Evolutionary conservation across 2,329 filamentous ascomycete species (phyloP).

Genomic region (Colletotrichum sp.): DNA sequence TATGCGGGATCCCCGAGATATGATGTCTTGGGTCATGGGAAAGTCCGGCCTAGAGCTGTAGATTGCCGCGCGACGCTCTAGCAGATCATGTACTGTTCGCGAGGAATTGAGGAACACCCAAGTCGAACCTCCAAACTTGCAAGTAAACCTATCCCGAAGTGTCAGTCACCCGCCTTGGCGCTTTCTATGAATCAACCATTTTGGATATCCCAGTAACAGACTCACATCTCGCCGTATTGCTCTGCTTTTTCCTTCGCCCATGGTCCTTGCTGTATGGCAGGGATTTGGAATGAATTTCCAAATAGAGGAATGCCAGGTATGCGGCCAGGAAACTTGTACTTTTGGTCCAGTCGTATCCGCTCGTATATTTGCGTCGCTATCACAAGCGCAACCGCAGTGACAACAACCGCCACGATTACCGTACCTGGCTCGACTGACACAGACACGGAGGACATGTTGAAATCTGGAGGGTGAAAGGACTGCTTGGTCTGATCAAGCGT

Average conservation of each 20-base stretch:
- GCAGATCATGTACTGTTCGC: not conserved
- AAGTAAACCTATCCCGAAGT: not conserved
- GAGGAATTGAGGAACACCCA: not conserved
- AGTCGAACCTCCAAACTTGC: not conserved
- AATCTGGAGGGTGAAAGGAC: not conserved
- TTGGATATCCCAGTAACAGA: not conserved
- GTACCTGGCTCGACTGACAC: not conserved
- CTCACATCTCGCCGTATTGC: not conserved
- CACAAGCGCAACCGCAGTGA: not conserved
- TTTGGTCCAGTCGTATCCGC: not conserved
- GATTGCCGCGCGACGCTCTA: not conserved
- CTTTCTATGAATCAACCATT: not conserved
- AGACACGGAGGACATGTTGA: not conserved
- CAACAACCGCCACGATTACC: not conserved
- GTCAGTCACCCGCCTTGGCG: fast-evolving
- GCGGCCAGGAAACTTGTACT: not conserved
- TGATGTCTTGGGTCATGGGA: not conserved
- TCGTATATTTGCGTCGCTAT: not conserved
- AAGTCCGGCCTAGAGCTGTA: not conserved
- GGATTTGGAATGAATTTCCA: not conserved
- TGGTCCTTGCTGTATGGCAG: not conserved
- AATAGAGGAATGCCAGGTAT: not conserved
- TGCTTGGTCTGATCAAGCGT: not conserved
- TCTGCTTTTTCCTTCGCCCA: not conserved
- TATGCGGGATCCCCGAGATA: not conserved